phyloP scores from a whole-genome alignment of 2,329 filamentous ascomycete species.

The Curvularia sp. region DNA sequence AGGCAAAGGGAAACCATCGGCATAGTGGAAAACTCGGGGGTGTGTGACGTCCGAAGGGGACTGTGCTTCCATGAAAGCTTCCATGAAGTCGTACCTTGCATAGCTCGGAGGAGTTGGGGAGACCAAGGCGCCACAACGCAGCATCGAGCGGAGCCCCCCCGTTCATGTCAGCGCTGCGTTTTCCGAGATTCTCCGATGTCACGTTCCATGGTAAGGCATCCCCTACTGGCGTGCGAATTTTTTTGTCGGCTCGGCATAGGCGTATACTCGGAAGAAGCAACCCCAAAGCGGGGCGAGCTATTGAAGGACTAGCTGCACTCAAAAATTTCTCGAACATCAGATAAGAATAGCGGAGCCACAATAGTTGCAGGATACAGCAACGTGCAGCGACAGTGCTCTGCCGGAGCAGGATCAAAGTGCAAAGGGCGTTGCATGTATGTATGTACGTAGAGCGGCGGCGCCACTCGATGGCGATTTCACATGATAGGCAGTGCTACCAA shows the following conservation, averaged over 20 bases:
- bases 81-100: conserved; percentile 33
- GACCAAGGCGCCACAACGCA: conserved; percentile 31
- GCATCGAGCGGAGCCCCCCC: conserved; percentile 26
- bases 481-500: conserved; percentile 15
- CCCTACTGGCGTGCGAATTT: conserved; percentile 31
- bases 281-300: conserved; percentile 38
- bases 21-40: conserved; percentile 15
- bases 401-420: not conserved
- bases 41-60: conserved; percentile 17
- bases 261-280: conserved; percentile 35
- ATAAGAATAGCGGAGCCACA: conserved; percentile 40
- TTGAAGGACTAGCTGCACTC: conserved; percentile 30
- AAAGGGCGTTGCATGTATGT: not conserved
- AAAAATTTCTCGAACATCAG: conserved; percentile 34
- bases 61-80: conserved; percentile 21
- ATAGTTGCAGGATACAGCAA: conserved; percentile 9
- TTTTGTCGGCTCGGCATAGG: conserved; percentile 33
- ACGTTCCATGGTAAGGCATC: conserved; percentile 26
- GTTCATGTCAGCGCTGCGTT: conserved; percentile 14
- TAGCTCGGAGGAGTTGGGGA: conserved; percentile 26
- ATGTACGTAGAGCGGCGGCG: too few species aligned
- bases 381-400: conserved; percentile 12
- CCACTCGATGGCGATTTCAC: conserved; percentile 3
- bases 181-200: conserved; percentile 37
- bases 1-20: conserved; percentile 14